Percentiles rank a stretch among this genome's conserved stretches.
These are phyloP conservation scores for Geotrichum ghanense DNA, from an alignment of 805 yeast species.

Conservation along the genomic window DNA sequence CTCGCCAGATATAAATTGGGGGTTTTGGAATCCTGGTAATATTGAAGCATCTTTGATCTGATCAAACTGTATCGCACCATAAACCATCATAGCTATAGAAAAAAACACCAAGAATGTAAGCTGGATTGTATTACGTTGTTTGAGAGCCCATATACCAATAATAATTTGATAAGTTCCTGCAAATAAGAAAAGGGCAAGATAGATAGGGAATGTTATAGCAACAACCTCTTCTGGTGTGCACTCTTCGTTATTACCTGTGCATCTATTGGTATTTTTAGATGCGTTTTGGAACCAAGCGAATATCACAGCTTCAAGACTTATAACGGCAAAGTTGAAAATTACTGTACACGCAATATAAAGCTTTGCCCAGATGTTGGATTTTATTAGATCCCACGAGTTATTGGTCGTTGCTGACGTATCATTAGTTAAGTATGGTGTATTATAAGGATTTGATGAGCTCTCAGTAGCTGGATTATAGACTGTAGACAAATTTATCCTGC, in stretches of 20 bases:
- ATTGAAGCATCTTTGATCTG: constrained; percentile 27
- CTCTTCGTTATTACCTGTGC: constrained; percentile 9
- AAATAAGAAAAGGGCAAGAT: constrained; percentile 37
- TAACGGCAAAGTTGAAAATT: constrained; percentile 7
- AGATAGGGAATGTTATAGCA: constrained; percentile 27
- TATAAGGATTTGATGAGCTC: background rate
- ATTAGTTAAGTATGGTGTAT: background rate
- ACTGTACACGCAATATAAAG: background rate
- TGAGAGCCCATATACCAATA: constrained; percentile 30
- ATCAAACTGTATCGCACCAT: constrained; percentile 36
- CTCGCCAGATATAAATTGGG: constrained; percentile 12
- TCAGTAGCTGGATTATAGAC: too few species aligned
- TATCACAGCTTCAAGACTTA: constrained; percentile 23
- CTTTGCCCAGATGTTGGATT: background rate
- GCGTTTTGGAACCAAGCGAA: constrained; percentile 20
- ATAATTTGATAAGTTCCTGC: constrained; percentile 33
- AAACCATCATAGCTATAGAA: constrained; percentile 33
- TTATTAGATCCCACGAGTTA: background rate
- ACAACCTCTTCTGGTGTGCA: constrained; percentile 13
- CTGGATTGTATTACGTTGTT: constrained; percentile 29
- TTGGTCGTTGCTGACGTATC: background rate
- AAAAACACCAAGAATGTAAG: constrained; percentile 29
- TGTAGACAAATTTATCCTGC: too few species aligned
- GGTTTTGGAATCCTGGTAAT: constrained; percentile 8
- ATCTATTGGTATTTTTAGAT: background rate